These are phyloP conservation scores for Lantana camara DNA, from an alignment of 257 asterid species.

Conservation along the genomic window DNA sequence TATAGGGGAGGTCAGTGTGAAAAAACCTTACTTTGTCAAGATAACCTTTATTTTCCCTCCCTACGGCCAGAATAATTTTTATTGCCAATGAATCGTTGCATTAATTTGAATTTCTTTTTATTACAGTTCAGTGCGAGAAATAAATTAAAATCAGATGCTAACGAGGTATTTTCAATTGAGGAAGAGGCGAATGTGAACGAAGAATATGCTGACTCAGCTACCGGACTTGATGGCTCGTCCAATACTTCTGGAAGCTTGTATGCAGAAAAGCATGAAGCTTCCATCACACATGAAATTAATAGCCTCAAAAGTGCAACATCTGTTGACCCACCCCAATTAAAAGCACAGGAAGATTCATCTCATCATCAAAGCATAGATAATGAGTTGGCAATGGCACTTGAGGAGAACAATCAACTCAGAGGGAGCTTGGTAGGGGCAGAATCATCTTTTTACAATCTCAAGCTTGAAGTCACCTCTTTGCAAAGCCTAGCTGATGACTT, in stretches of 20 bases:
- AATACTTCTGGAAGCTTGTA: constrained; percentile 81
- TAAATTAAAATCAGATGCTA: constrained; percentile 61
- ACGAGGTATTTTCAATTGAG: constrained; percentile 69
- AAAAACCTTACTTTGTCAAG: not conserved
- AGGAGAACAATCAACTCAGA: constrained; percentile 76
- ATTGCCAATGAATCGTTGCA: too few species aligned
- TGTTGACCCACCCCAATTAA: constrained; percentile 45
- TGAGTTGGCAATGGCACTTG: constrained; percentile 60
- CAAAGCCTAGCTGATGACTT: constrained; percentile 73
- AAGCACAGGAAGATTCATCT: constrained; percentile 50
- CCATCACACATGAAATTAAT: constrained; percentile 50
- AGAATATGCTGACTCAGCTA: constrained; percentile 63
- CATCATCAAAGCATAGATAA: constrained; percentile 53
- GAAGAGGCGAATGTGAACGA: constrained; percentile 60
- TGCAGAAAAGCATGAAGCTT: constrained; percentile 69
- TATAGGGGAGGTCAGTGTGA: too few species aligned
- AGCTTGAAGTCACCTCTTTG: constrained; percentile 77
- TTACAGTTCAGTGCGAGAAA: constrained; percentile 61
- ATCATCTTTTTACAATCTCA: constrained; percentile 69
- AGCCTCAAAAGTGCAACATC: constrained; percentile 48
- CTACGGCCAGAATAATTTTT: not conserved
- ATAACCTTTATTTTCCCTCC: too few species aligned
- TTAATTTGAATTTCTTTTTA: constrained; percentile 7
- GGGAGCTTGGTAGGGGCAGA: constrained; percentile 79
- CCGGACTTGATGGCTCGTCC: constrained; percentile 82